phyloP scores from a whole-genome alignment of 176 grass and related monocot genomes.

The Ensete ventricosum region DNA sequence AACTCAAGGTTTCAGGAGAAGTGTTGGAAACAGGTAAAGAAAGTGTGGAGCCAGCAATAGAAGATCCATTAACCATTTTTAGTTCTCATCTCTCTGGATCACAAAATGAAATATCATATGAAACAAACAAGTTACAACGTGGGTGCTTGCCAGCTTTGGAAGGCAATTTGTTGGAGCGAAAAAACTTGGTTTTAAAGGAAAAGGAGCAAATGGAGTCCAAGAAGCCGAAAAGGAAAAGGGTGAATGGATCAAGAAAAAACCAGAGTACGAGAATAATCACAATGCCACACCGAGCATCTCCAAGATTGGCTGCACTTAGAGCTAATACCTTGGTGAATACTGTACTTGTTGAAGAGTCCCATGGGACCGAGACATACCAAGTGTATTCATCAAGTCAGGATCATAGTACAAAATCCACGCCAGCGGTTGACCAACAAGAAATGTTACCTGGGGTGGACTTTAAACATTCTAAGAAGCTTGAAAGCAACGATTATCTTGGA shows the following conservation, averaged over 20 bases:
- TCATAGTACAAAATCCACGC: background rate
- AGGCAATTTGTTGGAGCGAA: background rate
- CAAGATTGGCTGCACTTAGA: conserved; percentile 1
- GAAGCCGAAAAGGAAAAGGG: background rate
- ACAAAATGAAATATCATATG: background rate
- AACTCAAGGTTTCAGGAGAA: background rate
- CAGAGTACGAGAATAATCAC: background rate
- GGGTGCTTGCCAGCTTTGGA: background rate
- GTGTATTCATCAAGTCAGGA: background rate
- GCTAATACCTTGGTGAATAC: background rate
- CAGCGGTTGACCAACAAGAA: background rate
- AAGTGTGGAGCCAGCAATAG: background rate
- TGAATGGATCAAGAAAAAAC: background rate
- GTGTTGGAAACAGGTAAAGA: background rate
- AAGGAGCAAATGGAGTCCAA: background rate
- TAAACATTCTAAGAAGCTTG: background rate
- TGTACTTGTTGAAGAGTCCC: background rate
- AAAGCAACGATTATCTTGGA: background rate
- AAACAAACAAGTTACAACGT: background rate
- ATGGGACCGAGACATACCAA: background rate
- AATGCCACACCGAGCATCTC: conserved; percentile 5
- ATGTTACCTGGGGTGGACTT: background rate
- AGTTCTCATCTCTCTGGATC: background rate
- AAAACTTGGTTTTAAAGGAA: background rate
- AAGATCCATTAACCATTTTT: background rate